Conservation (phyloP, 192 early-diverging fungal species). For the Podila horticola region DNA sequence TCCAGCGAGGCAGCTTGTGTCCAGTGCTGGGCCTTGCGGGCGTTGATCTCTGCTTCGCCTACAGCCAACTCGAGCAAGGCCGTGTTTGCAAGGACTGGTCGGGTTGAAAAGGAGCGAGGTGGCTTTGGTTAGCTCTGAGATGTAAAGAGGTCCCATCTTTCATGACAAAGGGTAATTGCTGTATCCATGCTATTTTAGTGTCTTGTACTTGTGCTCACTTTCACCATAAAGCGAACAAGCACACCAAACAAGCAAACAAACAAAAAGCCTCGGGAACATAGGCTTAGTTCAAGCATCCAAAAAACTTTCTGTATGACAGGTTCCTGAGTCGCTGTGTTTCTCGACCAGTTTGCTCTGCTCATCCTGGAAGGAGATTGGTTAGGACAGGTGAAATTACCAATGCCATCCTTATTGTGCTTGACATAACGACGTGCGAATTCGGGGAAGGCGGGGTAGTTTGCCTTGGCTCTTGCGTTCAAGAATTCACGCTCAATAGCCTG, state of each 20-base stretch:
- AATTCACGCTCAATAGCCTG: conserved; percentile 27
- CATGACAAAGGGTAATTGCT: too few species aligned
- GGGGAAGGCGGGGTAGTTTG: conserved; percentile 19
- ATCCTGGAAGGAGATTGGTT: too few species aligned
- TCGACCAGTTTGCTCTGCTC: too few species aligned
- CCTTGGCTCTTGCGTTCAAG: conserved; percentile 28
- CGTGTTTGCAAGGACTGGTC: conserved; percentile 15
- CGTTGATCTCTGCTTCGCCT: conserved; percentile 9
- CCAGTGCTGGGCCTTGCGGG: conserved; percentile 6
- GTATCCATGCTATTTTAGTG: too few species aligned
- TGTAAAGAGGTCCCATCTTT: too few species aligned
- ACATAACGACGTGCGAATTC: conserved; percentile 28
- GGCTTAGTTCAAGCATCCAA: too few species aligned
- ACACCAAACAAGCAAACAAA: too few species aligned
- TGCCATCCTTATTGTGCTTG: conserved; percentile 31
- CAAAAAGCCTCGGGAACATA: too few species aligned
- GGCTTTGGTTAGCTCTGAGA: neutral
- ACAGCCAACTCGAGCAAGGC: conserved; percentile 25
- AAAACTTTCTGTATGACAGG: too few species aligned
- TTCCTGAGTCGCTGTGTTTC: too few species aligned
- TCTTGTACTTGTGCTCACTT: too few species aligned
- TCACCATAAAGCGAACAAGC: too few species aligned
- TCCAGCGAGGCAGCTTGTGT: conserved; percentile 12
- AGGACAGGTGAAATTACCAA: conserved; percentile 2
- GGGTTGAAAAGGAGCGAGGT: neutral